Percentiles rank a stretch among this genome's conserved stretches.
These are phyloP conservation scores for Acidiella bohemica DNA, from an alignment of 495 filamentous ascomycete genomes.

Conservation along the genomic window DNA sequence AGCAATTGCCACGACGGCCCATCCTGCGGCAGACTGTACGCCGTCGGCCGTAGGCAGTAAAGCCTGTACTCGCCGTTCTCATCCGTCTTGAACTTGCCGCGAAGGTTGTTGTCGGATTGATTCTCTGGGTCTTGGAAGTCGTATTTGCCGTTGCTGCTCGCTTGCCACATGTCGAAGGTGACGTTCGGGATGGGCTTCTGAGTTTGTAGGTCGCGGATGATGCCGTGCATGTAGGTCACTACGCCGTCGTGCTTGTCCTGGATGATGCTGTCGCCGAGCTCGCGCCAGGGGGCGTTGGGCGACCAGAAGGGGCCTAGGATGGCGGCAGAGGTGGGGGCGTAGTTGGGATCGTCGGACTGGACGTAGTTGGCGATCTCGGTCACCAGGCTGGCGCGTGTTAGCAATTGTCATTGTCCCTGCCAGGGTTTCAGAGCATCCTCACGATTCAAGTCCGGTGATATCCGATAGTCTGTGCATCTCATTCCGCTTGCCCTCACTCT, in stretches of 20 bases:
- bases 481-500: slow-evolving; percentile 46
- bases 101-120: slow-evolving; percentile 67
- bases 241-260: slow-evolving; percentile 50
- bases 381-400: slow-evolving; percentile 42
- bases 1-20: slow-evolving; percentile 60
- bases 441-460: slow-evolving; percentile 72
- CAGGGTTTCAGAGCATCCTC: slow-evolving; percentile 18
- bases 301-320: slow-evolving; percentile 86
- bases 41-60: slow-evolving; percentile 73
- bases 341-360: slow-evolving; percentile 47
- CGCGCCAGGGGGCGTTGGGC: slow-evolving; percentile 65
- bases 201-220: slow-evolving; percentile 57
- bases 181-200: slow-evolving; percentile 55
- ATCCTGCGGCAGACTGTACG: slow-evolving; percentile 66
- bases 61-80: slow-evolving; percentile 61
- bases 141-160: slow-evolving; percentile 71
- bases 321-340: slow-evolving; percentile 63
- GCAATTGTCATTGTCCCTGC: not conserved
- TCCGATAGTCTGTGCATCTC: slow-evolving; percentile 69
- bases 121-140: slow-evolving; percentile 71
- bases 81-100: slow-evolving; percentile 70
- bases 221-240: slow-evolving; percentile 62
- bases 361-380: slow-evolving; percentile 77
- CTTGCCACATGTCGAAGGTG: slow-evolving; percentile 79
- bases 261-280: slow-evolving; percentile 56